Base-by-base conservation (phyloP, 768 basidiomycete genomes). In the Kwoniella dejecticola region DNA sequence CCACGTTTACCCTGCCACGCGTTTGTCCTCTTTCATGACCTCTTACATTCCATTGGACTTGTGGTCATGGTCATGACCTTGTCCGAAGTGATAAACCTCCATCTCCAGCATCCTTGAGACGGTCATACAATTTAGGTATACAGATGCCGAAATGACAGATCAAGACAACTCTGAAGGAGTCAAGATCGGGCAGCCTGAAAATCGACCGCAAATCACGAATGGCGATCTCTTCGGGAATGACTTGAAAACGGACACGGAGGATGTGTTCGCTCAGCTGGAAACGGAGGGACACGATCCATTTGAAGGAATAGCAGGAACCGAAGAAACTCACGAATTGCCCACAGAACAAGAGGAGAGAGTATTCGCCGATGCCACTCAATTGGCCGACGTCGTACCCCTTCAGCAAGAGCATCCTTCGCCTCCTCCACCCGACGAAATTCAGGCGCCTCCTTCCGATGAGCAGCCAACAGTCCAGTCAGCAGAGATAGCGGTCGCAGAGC, bases 211-310 rank as follows among this genome's bases (percentile, higher is more conserved):
- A 27, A 19, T 45, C 19, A 57, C 56, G 8, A 54, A 42, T 24
- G 27, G 42, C 13, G 52, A 64, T 2, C 36, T 64, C 17, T 58
- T 63, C 52, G 58, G 63, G 7, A 24, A 24, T 27, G 42, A 31
- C 11, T 21, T 21, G 23, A 30, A 42, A 45, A 33, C 24, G n/a
- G 53, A 19, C 42, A 13, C 13, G 42, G 13, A 3, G 52, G 63
- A 66, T 42, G 33, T 55, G 6, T 66, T 66, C 33, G 64, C 58
- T 50, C 59, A 66, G 33, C 17, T 63, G 0, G 56, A 38, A 4
- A 3, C 58, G n/a, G 38, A 42, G 6, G 58, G 45, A 13, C 36
- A 45, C 5, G 54, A 57, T 27, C 54, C 41, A 3, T 57, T 57
- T n/a, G 23, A 47, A 11, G 24, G 38, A 23, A 45, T 47, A 47